Conservation (phyloP, 106 monocot species). For the Dioscorea dumetorum region DNA sequence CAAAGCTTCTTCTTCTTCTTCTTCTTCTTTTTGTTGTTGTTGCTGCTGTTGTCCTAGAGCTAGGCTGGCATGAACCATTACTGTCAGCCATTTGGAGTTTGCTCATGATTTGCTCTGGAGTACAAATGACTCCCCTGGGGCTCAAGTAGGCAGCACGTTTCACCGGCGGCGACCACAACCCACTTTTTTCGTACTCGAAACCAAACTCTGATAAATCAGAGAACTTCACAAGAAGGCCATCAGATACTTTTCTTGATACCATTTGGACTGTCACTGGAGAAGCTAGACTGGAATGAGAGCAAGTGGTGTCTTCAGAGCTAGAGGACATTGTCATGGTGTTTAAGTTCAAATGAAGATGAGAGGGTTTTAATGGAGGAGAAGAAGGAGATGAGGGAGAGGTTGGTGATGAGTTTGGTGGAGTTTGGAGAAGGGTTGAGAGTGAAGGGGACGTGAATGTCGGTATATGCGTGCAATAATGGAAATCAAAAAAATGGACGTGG, state of each 20-base stretch:
- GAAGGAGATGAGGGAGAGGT: not conserved
- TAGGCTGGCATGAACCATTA: no score
- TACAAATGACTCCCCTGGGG: conserved; percentile 6
- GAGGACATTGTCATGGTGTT: conserved; percentile 7
- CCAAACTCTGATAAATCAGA: conserved; percentile 36
- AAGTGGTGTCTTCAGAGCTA: no score
- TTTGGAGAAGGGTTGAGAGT: not conserved
- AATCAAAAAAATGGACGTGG: not conserved
- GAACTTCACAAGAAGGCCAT: conserved; percentile 41
- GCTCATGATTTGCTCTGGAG: not conserved
- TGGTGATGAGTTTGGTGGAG: conserved; percentile 1
- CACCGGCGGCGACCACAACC: conserved; percentile 48
- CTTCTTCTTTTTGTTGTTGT: no score
- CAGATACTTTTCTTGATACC: conserved; percentile 29
- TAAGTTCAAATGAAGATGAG: not conserved
- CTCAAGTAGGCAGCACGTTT: conserved; percentile 13
- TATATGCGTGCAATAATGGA: conserved; percentile 3
- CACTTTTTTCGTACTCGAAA: conserved; percentile 55
- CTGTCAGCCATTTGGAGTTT: conserved; percentile 6
- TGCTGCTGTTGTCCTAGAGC: no score
- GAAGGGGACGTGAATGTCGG: conserved; percentile 18
- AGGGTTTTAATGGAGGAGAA: conserved; percentile 6
- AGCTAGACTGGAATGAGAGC: not conserved
- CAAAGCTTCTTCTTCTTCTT: no score
- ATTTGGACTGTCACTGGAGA: conserved; percentile 20